These are phyloP conservation scores for Cucurbita argyrosperma DNA, from an alignment of 306 rosid genomes.

Conservation along the genomic window DNA sequence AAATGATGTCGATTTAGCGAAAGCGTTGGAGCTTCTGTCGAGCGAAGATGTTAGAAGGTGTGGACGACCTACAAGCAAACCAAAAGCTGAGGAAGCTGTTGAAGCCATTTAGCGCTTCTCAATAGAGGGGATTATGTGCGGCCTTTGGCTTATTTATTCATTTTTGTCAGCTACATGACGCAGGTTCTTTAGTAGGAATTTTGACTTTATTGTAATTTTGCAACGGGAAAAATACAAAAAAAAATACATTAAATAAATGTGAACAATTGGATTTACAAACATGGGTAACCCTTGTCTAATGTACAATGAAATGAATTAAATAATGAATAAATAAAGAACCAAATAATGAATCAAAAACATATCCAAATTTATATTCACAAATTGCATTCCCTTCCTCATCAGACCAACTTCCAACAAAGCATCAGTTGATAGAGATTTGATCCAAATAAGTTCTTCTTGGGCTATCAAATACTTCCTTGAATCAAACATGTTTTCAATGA, in stretches of 20 bases:
- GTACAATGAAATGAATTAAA: background rate
- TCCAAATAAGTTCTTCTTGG: background rate
- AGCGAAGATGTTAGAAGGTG: slow-evolving; percentile 25
- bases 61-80: slow-evolving; percentile 56
- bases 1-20: slow-evolving; percentile 36
- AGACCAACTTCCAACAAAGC: background rate
- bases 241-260: too few species aligned
- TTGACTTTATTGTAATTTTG: background rate
- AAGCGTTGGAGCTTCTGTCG: slow-evolving; percentile 56
- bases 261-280: background rate
- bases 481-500: background rate
- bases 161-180: background rate
- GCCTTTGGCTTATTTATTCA: background rate
- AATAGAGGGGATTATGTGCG: background rate
- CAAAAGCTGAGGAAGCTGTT: slow-evolving; percentile 32
- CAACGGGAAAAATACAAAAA: too few species aligned
- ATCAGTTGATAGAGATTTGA: background rate
- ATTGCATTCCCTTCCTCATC: background rate
- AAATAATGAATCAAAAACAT: background rate
- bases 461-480: background rate
- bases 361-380: background rate
- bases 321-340: background rate
- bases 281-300: background rate
- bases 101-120: slow-evolving; percentile 26
- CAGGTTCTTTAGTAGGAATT: background rate